phyloP scores from a whole-genome alignment of 768 basidiomycete species.

The Boletales sp. region DNA sequence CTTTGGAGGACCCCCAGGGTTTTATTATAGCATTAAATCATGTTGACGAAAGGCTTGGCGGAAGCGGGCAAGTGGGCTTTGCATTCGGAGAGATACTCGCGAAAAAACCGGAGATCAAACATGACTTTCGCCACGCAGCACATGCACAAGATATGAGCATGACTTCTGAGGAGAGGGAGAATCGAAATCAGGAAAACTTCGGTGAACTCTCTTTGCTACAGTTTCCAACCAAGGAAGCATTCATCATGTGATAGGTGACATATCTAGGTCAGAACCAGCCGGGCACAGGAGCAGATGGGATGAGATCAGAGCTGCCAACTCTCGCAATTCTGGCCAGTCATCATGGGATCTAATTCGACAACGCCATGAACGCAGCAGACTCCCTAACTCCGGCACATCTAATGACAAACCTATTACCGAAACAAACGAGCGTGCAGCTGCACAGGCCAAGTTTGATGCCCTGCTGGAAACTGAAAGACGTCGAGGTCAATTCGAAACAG shows the following conservation, averaged over 20 bases:
- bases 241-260: slow-evolving; percentile 2
- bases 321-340: slow-evolving; percentile 40
- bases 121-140: neutral
- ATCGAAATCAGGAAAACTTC: slow-evolving; percentile 2
- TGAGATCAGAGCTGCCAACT: slow-evolving; percentile 57
- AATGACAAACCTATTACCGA: slow-evolving; percentile 7
- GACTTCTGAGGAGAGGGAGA: slow-evolving; percentile 17
- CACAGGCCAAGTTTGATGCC: slow-evolving; percentile 58
- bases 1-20: slow-evolving; percentile 28
- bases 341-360: slow-evolving; percentile 71
- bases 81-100: slow-evolving; percentile 22
- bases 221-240: neutral
- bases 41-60: slow-evolving; percentile 30
- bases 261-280: slow-evolving; percentile 5
- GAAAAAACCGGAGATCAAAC: slow-evolving; percentile 11
- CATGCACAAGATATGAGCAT: slow-evolving; percentile 5
- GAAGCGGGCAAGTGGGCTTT: slow-evolving; percentile 26
- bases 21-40: slow-evolving; percentile 30
- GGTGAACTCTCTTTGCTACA: slow-evolving; percentile 11
- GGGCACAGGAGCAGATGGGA: slow-evolving; percentile 52
- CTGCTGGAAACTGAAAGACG: slow-evolving; percentile 56
- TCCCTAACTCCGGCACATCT: slow-evolving; percentile 12
- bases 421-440: slow-evolving; percentile 35
- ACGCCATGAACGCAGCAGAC: slow-evolving; percentile 40
- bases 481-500: slow-evolving; percentile 22